Evolutionary conservation across 192 early-diverging fungal genomes (phyloP).

Genomic region (Coemansia umbellata): DNA sequence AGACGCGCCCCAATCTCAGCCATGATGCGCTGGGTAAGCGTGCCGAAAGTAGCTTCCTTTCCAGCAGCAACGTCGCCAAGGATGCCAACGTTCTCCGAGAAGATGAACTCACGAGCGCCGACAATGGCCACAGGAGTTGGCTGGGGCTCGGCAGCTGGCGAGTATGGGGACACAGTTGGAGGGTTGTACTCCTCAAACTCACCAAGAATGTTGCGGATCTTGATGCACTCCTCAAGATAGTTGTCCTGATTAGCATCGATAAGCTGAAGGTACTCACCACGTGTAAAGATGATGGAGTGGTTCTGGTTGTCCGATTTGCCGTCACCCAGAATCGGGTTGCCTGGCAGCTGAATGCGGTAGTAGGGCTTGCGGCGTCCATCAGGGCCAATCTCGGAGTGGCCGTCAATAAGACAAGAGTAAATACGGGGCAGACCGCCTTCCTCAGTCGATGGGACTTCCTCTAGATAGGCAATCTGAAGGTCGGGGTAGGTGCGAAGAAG

Average conservation of each 20-base stretch:
- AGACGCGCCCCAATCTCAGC: constrained; percentile 78
- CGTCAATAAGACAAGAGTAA: constrained; percentile 71
- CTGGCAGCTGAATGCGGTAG: constrained; percentile 73
- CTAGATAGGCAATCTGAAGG: constrained; percentile 76
- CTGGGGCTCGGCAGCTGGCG: constrained; percentile 55
- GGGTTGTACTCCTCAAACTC: constrained; percentile 80
- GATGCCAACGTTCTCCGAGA: constrained; percentile 78
- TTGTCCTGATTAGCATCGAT: constrained; percentile 92
- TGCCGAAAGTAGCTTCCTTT: constrained; percentile 85
- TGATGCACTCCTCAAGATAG: constrained; percentile 87
- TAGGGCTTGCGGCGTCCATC: constrained; percentile 75
- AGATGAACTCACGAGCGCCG: constrained; percentile 82
- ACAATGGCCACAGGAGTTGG: constrained; percentile 80
- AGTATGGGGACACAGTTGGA: constrained; percentile 65
- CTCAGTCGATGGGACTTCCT: constrained; percentile 59
- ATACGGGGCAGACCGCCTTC: constrained; percentile 61
- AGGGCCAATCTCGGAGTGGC: constrained; percentile 60
- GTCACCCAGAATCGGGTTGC: constrained; percentile 86
- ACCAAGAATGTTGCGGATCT: constrained; percentile 79
- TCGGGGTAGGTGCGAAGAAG: constrained; percentile 72
- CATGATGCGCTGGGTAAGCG: constrained; percentile 80
- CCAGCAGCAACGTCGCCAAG: constrained; percentile 88
- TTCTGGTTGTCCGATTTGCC: constrained; percentile 92
- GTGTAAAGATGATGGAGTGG: constrained; percentile 77
- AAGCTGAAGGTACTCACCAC: constrained; percentile 83